Base-by-base conservation (phyloP, 1,284 basidiomycete genomes). In the Ustilago vetiveriae region DNA sequence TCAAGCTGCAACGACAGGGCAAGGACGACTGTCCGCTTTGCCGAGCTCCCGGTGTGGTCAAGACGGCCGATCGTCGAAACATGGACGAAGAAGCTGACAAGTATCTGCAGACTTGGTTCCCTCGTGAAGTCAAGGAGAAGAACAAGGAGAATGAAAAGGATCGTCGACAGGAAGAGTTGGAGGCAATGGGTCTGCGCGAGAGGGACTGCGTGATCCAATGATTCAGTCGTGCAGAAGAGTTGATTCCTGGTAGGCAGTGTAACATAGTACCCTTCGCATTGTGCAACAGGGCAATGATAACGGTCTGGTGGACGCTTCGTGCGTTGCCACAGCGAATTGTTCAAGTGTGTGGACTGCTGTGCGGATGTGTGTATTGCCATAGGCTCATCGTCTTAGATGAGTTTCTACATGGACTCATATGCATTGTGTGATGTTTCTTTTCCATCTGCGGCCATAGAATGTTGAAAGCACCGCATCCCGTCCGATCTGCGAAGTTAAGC, bases 81-180 rank as follows among this genome's bases (percentile, higher is more conserved):
- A 86, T 94, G 36, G 92, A 94, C 76, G 88, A 87, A 85, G 90
- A 88, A 1, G 83, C 92, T 39, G 85, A 91, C 47, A 89, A 90
- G 71, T 94, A 93, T 75, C 91, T 97, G 88, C 87, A 90, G 66
- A 89, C 90, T 62, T 97, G 93, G 92, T 97, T 98, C 82, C 93
- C 94, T 0, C 81, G 88, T 9, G 94, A 97, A 82, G 86, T 92
- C 16, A 87, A 86, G 69, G 86, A 86, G 74, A 96, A 97, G 82
- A 84, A 89, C 40, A 86, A 86, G 60, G 86, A 88, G 74, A 94
- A 94, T 80, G 89, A 92, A 79, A 85, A 84, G 39, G 94, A 96
- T 78, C 88, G 90, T 0, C 85, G 87, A 0, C 83, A 86, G 48
- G 92, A 95, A 82, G 86, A 91, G 72, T 77, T 90, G 21, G 83